Evolutionary conservation across 1,139 yeast genomes (phyloP).

Genomic region (Zhuliangozyma parablackwelliae): DNA sequence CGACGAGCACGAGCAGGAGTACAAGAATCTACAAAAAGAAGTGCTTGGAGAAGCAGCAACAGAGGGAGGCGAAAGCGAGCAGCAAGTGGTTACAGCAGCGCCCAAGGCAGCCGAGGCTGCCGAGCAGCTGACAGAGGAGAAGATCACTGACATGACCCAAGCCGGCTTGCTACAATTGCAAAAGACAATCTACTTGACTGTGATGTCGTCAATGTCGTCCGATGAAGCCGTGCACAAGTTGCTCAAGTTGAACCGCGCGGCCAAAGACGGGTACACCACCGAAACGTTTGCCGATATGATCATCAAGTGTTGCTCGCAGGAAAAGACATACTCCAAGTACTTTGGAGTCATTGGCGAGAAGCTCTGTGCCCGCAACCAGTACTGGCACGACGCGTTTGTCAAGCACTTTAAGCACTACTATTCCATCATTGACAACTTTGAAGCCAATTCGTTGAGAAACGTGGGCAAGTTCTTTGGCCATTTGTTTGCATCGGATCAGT

Average conservation of each 20-base stretch:
- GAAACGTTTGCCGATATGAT: slow-evolving; percentile 66
- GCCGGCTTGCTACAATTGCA: slow-evolving; percentile 58
- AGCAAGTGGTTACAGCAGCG: slow-evolving; percentile 2
- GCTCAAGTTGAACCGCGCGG: slow-evolving; percentile 35
- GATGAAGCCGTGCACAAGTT: slow-evolving; percentile 93
- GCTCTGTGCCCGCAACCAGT: slow-evolving; percentile 39
- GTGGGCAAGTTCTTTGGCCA: slow-evolving; percentile 88
- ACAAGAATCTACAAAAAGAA: slow-evolving; percentile 15
- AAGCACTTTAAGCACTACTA: slow-evolving; percentile 55
- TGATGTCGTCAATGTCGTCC: slow-evolving; percentile 90
- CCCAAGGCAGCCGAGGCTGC: slow-evolving; percentile 8
- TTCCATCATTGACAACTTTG: slow-evolving; percentile 57
- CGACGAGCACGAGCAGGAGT: slow-evolving; percentile 44
- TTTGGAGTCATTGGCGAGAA: slow-evolving; percentile 78
- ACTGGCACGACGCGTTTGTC: slow-evolving; percentile 58
- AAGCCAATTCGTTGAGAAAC: slow-evolving; percentile 70
- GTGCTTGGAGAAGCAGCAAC: slow-evolving; percentile 16
- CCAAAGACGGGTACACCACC: slow-evolving; percentile 4
- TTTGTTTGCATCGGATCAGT: slow-evolving; percentile 63
- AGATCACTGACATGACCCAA: slow-evolving; percentile 61
- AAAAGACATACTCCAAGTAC: slow-evolving; percentile 79
- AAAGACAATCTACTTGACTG: slow-evolving; percentile 71
- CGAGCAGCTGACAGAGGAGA: slow-evolving; percentile 8
- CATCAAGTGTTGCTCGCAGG: slow-evolving; percentile 81
- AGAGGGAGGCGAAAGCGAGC: slow-evolving; percentile 6